Evolutionary conservation across 2,329 filamentous ascomycete species (phyloP).

Genomic region (Diaporthe ilicicola): DNA sequence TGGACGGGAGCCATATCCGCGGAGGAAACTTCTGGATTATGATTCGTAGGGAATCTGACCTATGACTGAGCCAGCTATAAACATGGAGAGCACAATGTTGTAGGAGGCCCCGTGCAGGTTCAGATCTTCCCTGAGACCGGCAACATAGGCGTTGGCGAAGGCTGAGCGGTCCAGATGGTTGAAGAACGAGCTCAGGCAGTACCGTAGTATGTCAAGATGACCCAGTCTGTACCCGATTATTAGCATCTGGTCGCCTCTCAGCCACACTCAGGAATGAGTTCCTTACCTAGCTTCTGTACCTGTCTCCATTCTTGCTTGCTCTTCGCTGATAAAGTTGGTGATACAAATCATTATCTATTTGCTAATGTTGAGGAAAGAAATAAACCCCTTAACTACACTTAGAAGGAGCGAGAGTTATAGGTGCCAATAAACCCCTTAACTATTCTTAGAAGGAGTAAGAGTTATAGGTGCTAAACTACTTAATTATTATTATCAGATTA

Average conservation of each 20-base stretch:
- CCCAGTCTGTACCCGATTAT: not conserved
- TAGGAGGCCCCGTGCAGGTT: conserved; percentile 48
- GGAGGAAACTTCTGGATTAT: conserved; percentile 58
- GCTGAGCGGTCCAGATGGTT: conserved; percentile 53
- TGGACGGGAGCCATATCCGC: conserved; percentile 55
- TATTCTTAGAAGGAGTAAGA: too few relatives aligned
- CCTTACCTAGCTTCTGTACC: conserved; percentile 14
- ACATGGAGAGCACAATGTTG: conserved; percentile 52
- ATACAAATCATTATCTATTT: too few relatives aligned
- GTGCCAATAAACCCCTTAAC: too few relatives aligned
- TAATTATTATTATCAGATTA: too few relatives aligned
- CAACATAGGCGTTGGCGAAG: conserved; percentile 53
- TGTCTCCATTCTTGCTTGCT: conserved; percentile 15
- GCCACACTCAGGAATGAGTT: too few relatives aligned
- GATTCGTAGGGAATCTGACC: conserved; percentile 54
- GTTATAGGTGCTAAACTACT: too few relatives aligned
- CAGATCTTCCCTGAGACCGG: conserved; percentile 49
- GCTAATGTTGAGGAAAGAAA: too few relatives aligned
- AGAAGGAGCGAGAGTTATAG: too few relatives aligned
- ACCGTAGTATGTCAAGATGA: conserved; percentile 45
- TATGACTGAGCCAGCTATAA: conserved; percentile 43
- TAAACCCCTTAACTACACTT: too few relatives aligned
- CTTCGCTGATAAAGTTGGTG: too few relatives aligned
- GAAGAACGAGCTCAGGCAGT: conserved; percentile 47
- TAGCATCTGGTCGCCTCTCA: not conserved